These are phyloP conservation scores for Prunus armeniaca DNA, from an alignment of 306 rosid genomes.

Conservation along the genomic window DNA sequence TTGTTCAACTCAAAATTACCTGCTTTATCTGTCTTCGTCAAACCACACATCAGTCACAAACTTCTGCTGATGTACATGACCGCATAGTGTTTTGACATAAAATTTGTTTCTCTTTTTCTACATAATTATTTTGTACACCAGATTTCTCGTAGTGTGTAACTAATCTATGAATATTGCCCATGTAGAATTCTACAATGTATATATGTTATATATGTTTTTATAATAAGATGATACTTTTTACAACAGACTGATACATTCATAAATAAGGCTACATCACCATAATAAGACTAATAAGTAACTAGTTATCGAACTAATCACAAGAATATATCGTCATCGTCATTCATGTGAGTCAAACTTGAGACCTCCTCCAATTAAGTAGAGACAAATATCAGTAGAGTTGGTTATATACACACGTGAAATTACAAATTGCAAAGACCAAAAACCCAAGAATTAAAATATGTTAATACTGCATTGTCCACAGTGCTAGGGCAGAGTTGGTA, in stretches of 20 bases:
- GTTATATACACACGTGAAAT: too few species aligned
- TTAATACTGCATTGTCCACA: background rate
- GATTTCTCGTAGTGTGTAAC: background rate
- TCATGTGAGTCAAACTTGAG: too few species aligned
- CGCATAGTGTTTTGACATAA: background rate
- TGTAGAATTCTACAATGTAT: too few species aligned
- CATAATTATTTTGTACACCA: conserved; percentile 2
- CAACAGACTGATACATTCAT: too few species aligned
- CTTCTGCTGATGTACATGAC: conserved; percentile 23
- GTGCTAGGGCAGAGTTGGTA: conserved; percentile 34
- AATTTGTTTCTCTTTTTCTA: conserved; percentile 13
- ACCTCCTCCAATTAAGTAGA: too few species aligned
- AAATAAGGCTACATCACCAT: too few species aligned
- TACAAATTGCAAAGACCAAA: conserved; percentile 12
- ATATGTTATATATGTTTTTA: too few species aligned
- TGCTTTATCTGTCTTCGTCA: conserved; percentile 24
- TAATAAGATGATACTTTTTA: too few species aligned
- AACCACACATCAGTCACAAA: conserved; percentile 30
- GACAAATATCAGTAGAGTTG: too few species aligned
- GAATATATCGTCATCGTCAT: too few species aligned
- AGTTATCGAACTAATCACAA: too few species aligned
- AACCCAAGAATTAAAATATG: conserved; percentile 10
- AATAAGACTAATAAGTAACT: too few species aligned
- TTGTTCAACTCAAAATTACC: conserved; percentile 32
- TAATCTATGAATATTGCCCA: background rate